These are phyloP conservation scores for Exophiala calicioides DNA, from an alignment of 2,329 filamentous ascomycete genomes.

Conservation along the genomic window DNA sequence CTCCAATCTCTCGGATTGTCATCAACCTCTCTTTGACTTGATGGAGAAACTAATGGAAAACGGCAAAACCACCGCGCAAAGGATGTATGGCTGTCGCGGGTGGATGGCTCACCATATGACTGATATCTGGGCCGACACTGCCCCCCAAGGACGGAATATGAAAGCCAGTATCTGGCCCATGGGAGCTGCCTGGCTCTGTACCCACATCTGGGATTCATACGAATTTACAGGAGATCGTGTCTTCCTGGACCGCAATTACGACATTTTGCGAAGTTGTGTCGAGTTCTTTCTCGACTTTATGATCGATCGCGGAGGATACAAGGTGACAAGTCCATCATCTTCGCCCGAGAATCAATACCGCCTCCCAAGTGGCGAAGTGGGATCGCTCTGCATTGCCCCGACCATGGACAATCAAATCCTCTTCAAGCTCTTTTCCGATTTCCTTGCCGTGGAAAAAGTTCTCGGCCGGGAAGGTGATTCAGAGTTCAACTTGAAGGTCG, in stretches of 20 bases:
- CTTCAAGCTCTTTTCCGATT: no score
- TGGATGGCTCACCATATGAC: slow-evolving; percentile 61
- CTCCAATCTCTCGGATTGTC: slow-evolving; percentile 52
- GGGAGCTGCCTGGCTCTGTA: slow-evolving; percentile 60
- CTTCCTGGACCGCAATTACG: slow-evolving; percentile 31
- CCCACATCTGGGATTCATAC: slow-evolving; percentile 60
- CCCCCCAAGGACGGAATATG: slow-evolving; percentile 48
- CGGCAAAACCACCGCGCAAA: slow-evolving; percentile 55
- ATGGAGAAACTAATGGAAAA: no score
- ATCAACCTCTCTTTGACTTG: no score
- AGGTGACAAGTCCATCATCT: slow-evolving; percentile 34
- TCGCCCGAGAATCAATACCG: slow-evolving; percentile 37
- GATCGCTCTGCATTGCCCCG: neutral
- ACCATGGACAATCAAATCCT: slow-evolving; percentile 9
- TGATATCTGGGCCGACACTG: slow-evolving; percentile 61
- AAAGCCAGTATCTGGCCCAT: slow-evolving; percentile 42
- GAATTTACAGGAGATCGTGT: slow-evolving; percentile 46
- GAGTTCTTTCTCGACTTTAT: slow-evolving; percentile 37
- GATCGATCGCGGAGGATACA: slow-evolving; percentile 31
- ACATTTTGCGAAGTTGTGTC: slow-evolving; percentile 33
- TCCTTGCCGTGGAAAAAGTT: no score
- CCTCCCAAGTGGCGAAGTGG: slow-evolving; percentile 12
- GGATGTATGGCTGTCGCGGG: slow-evolving; percentile 56
- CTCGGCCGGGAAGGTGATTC: no score
- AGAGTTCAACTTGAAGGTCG: no score